Conservation (phyloP, 345 rosid species). For the Carallia brachiata region DNA sequence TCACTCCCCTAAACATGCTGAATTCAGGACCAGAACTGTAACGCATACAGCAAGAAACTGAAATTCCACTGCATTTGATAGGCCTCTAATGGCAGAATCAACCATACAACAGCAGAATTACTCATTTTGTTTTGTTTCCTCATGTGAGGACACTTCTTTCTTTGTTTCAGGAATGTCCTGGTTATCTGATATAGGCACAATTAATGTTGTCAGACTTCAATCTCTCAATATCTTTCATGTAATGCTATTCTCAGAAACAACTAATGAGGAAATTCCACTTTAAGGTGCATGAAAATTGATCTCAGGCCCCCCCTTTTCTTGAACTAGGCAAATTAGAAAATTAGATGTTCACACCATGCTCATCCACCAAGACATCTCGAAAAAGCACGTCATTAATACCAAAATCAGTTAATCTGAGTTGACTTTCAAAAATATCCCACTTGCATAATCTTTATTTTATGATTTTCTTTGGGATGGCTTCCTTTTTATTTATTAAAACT, state of each 20-base stretch:
- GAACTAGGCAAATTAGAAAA: no score
- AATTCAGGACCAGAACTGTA: conserved; percentile 17
- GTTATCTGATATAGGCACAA: background rate
- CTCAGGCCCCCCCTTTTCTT: background rate
- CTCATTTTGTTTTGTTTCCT: conserved; percentile 4
- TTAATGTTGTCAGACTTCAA: background rate
- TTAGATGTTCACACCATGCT: no score
- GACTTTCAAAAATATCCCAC: no score
- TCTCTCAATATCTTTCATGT: conserved; percentile 17
- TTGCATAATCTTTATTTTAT: no score
- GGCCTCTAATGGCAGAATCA: background rate
- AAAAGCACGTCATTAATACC: no score
- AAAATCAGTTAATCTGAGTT: no score
- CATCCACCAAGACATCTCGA: no score
- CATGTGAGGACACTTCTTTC: conserved; percentile 24
- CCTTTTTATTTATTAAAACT: background rate
- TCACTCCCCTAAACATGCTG: conserved; percentile 25
- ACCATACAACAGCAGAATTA: background rate
- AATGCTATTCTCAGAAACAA: background rate
- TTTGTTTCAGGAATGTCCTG: conserved; percentile 29
- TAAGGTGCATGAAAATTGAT: background rate
- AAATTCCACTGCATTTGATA: conserved; percentile 22
- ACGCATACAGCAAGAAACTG: conserved; percentile 1
- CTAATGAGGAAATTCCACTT: no score
- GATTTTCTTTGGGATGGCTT: background rate